Evolutionary conservation across 495 filamentous ascomycete species (phyloP).

Genomic region (Podospora tetraspora): DNA sequence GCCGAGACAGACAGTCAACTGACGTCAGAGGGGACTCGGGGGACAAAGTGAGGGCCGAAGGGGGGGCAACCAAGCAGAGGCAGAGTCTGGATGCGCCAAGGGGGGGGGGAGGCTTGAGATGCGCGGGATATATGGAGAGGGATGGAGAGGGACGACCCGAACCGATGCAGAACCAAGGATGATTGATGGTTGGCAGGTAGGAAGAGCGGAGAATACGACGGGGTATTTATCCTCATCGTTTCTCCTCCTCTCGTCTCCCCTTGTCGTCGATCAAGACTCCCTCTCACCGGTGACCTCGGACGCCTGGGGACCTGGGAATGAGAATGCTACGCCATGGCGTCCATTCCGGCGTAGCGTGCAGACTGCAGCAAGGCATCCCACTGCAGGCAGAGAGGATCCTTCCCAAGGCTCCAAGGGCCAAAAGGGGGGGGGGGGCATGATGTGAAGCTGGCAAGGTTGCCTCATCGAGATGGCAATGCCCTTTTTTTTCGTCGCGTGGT

Average conservation of each 20-base stretch:
- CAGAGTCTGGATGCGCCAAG: neutral
- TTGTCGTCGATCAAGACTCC: neutral
- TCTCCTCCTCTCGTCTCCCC: neutral
- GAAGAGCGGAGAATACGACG: neutral
- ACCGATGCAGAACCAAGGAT: neutral
- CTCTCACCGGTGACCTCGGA: neutral
- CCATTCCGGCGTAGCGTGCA: neutral
- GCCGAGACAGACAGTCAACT: neutral
- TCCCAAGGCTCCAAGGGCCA: neutral
- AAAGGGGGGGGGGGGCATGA: neutral
- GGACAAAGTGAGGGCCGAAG: neutral
- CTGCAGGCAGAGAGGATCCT: neutral
- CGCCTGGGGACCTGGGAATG: neutral
- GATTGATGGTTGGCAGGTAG: neutral
- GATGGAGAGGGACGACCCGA: neutral
- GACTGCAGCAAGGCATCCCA: neutral
- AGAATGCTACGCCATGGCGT: neutral
- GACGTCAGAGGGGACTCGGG: neutral
- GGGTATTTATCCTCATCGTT: neutral
- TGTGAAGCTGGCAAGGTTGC: neutral
- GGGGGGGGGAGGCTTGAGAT: neutral
- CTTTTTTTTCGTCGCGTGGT: neutral
- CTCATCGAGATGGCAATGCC: too few species aligned
- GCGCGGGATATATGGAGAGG: neutral
- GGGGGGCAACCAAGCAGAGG: neutral